These are phyloP conservation scores for Populus hybrid DNA, from an alignment of 441 rosid genomes.

Conservation along the genomic window DNA sequence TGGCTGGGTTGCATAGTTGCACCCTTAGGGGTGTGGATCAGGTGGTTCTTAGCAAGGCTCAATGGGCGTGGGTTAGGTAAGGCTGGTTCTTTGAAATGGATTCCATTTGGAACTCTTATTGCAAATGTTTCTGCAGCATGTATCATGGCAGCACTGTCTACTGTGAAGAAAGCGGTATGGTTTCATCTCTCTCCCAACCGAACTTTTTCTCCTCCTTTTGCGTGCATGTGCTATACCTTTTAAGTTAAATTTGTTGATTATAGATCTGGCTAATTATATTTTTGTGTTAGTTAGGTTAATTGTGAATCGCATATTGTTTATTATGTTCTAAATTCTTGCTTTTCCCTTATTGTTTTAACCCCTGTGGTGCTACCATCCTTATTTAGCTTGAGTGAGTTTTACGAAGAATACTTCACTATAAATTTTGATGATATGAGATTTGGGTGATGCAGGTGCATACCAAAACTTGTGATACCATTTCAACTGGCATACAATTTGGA, in stretches of 20 bases:
- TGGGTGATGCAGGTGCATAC: slow-evolving; percentile 48
- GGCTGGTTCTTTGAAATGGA: slow-evolving; percentile 55
- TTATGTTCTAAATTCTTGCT: too few species aligned
- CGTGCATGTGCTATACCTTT: neutral
- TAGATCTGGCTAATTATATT: neutral
- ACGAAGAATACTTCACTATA: neutral
- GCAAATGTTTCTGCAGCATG: slow-evolving; percentile 82
- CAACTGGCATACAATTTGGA: slow-evolving; percentile 66
- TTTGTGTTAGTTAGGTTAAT: neutral
- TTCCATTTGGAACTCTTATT: slow-evolving; percentile 77
- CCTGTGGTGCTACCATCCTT: neutral
- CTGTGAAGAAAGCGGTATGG: slow-evolving; percentile 57
- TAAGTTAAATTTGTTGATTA: neutral
- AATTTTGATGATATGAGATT: neutral
- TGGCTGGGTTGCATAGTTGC: slow-evolving; percentile 85
- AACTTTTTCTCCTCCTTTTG: neutral
- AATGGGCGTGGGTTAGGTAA: slow-evolving; percentile 85
- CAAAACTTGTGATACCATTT: slow-evolving; percentile 43
- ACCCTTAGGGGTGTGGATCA: slow-evolving; percentile 82
- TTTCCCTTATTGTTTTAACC: neutral
- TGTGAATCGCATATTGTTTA: neutral
- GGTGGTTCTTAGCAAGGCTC: slow-evolving; percentile 84
- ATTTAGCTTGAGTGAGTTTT: neutral
- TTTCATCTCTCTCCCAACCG: neutral
- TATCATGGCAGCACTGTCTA: slow-evolving; percentile 69